These are phyloP conservation scores for Alternaria arbusti DNA, from an alignment of 2,329 filamentous ascomycete genomes.

Conservation along the genomic window DNA sequence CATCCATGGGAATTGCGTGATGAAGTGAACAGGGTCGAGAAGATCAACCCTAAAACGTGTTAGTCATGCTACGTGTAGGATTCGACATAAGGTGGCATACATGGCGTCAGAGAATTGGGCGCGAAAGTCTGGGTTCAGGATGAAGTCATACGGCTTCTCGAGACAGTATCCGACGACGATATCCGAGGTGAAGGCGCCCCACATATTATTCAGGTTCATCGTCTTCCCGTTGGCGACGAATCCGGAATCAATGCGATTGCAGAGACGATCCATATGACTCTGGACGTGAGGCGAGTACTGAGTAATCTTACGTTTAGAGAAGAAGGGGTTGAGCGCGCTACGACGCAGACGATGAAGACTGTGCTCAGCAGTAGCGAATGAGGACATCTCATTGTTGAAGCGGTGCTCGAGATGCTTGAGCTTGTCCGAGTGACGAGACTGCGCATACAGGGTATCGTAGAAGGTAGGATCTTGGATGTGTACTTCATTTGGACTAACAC, in stretches of 20 bases:
- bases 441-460: background rate
- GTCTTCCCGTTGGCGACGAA: background rate
- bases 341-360: slow-evolving; percentile 4
- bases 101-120: background rate
- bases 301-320: slow-evolving; percentile 5
- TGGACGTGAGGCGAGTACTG: background rate
- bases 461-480: background rate
- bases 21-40: background rate
- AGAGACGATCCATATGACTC: background rate
- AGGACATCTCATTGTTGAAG: slow-evolving; percentile 1
- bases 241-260: background rate
- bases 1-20: background rate
- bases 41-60: background rate
- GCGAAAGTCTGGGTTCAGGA: background rate
- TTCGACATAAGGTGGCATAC: background rate
- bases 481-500: slow-evolving; percentile 10
- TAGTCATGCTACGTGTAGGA: background rate
- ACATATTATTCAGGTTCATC: background rate
- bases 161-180: background rate
- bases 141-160: background rate
- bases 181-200: background rate
- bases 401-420: background rate
- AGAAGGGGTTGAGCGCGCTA: slow-evolving; percentile 27
- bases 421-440: background rate
- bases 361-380: background rate